Evolutionary conservation across 371 early-diverging fungal genomes (phyloP), one percentile per base, ranked within the genome.

Genomic region (Zopfochytrium polystomum): DNA sequence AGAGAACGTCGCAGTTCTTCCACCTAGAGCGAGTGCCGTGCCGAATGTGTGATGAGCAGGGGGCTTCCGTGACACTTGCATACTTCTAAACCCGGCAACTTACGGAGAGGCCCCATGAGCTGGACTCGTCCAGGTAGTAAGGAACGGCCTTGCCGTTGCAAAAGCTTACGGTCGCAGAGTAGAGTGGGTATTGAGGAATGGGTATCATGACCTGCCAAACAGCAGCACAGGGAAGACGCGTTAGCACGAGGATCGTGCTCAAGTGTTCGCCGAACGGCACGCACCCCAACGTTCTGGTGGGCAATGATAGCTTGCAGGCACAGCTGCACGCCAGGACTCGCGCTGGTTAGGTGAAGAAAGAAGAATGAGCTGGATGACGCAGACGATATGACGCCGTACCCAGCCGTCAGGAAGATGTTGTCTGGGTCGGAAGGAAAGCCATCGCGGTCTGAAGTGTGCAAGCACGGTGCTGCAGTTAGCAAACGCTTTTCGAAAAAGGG

Each of bases 171-270:
- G 91, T 87, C n/a, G 97, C 98, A n/a, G 94, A 90, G 76, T 98
- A 98, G 29, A 98, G 85, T 20, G 98, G 98, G 65, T 98, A 98
- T 70, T 98, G 98, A 20, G 98, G 98, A 54, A 96, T 94, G 20
- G 98, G 98, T 61, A 96, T 95, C 93, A 96, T 89, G 66, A 96
- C 80, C 79, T 78, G 50, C n/a, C n/a, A n/a, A n/a, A n/a, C n/a
- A n/a, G n/a, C n/a, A 57, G 53, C 18, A 44, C 26, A 4, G 5
- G 20, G 7, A 22, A 22, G 2, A 35, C 52, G 1, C 15, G n/a
- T n/a, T 58, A 55, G 13, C 31, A 58, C 35, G 22, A 15, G 18
- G 32, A 51, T 15, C 2, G n/a, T n/a, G n/a, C n/a, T n/a, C n/a
- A n/a, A n/a, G n/a, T n/a, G n/a, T n/a, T n/a, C 9, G 6, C 27